Conservation (phyloP, 352 stramenopile genomes). For the Globisporangium orthogonon region DNA sequence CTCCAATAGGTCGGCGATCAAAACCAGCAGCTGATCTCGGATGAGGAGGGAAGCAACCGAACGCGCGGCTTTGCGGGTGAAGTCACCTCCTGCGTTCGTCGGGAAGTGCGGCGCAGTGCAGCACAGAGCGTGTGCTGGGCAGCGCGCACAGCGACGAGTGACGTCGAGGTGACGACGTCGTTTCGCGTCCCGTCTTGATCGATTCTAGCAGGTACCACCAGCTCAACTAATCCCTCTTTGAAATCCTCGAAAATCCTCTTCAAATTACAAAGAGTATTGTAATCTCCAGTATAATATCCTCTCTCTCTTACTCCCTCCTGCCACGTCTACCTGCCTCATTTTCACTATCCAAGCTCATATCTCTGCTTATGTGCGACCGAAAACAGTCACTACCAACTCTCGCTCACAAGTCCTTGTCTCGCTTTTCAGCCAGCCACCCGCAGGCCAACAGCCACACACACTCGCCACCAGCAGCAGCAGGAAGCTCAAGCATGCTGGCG, state of each 20-base stretch:
- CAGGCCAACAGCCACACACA: not conserved
- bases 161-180: not conserved
- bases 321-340: too few species aligned
- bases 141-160: not conserved
- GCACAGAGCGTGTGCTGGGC: too few species aligned
- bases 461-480: not conserved
- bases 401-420: not conserved
- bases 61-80: too few species aligned
- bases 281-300: not conserved
- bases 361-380: not conserved
- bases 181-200: too few species aligned
- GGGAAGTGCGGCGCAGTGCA: too few species aligned
- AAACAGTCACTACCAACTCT: not conserved
- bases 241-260: not conserved
- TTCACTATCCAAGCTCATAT: not conserved
- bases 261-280: too few species aligned
- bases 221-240: not conserved
- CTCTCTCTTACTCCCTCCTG: not conserved
- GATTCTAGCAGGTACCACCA: not conserved
- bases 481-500: constrained; percentile 30
- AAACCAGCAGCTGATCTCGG: too few species aligned
- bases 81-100: too few species aligned
- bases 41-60: not conserved
- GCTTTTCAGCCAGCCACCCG: not conserved
- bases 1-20: too few species aligned